A percentile compares a stretch with the other conserved stretches of the same genome.
Conservation (phyloP, 129 eudicot species). For the Flaveria trinervia region DNA sequence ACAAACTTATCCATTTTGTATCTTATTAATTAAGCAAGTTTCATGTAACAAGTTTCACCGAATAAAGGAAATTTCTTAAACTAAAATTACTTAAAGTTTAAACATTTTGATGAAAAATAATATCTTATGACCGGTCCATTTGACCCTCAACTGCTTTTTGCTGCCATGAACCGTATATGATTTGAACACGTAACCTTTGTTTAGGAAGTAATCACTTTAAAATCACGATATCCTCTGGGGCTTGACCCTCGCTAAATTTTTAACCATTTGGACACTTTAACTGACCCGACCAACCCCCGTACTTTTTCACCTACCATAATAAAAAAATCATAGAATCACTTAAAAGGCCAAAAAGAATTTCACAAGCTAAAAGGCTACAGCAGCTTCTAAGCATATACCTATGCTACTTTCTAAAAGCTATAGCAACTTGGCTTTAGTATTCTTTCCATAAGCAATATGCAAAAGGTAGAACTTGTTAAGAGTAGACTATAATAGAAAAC, state of each 20-base stretch:
- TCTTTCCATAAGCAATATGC: slow-evolving; percentile 4
- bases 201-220: no score
- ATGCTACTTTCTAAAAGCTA: slow-evolving; percentile 22
- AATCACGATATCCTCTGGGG: no score
- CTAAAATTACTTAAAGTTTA: neutral
- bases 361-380: slow-evolving; percentile 20
- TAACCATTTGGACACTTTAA: neutral
- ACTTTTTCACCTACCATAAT: neutral
- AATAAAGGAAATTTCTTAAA: neutral
- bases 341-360: slow-evolving; percentile 12
- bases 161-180: no score
- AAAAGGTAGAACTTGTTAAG: neutral
- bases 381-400: slow-evolving; percentile 8
- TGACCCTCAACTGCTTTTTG: no score
- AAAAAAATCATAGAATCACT: neutral
- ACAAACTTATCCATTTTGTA: neutral
- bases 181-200: no score
- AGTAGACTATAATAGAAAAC: slow-evolving; percentile 9
- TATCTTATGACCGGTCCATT: no score
- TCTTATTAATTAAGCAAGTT: neutral
- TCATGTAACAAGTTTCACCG: neutral
- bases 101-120: no score
- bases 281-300: neutral
- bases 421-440: slow-evolving; percentile 15
- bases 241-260: neutral